A percentile compares a stretch with the other conserved stretches of the same genome.
Evolutionary conservation across 2,329 filamentous ascomycete species (phyloP).

Genomic region (Sclerotinia subarctica): DNA sequence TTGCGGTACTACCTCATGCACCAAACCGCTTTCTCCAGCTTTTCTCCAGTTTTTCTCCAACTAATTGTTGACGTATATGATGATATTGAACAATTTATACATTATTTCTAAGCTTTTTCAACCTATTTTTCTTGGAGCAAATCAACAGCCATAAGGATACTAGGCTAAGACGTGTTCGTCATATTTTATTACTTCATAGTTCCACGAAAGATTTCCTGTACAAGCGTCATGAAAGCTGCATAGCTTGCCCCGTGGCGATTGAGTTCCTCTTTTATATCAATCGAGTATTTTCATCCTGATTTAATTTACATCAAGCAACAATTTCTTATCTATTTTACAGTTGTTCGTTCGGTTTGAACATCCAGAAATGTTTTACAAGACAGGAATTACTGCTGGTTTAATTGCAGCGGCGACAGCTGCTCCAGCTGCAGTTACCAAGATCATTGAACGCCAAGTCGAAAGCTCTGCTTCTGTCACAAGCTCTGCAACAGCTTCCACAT

Average conservation of each 20-base stretch:
- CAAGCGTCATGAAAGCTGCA: constrained; percentile 10
- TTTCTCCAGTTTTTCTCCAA: background rate
- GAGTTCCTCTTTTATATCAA: constrained; percentile 8
- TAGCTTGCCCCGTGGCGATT: background rate
- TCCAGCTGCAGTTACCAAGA: background rate
- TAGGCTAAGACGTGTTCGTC: background rate
- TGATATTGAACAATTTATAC: background rate
- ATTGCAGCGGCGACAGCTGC: background rate
- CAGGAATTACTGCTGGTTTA: constrained; percentile 4
- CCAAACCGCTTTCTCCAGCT: constrained; percentile 2
- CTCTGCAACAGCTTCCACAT: background rate
- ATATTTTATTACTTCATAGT: constrained; percentile 18
- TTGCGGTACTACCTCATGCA: background rate
- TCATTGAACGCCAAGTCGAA: background rate
- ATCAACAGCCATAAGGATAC: background rate
- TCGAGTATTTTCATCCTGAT: background rate
- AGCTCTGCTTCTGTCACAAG: background rate
- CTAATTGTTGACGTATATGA: constrained; percentile 6
- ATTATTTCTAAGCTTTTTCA: background rate
- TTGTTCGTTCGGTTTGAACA: background rate
- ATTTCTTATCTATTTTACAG: background rate
- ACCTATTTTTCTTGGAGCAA: background rate
- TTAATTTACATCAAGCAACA: background rate
- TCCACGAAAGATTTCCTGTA: constrained; percentile 4
- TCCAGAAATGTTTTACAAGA: constrained; percentile 17